phyloP scores from a whole-genome alignment of 164 flowering plant species.

The Vitis cinerea region DNA sequence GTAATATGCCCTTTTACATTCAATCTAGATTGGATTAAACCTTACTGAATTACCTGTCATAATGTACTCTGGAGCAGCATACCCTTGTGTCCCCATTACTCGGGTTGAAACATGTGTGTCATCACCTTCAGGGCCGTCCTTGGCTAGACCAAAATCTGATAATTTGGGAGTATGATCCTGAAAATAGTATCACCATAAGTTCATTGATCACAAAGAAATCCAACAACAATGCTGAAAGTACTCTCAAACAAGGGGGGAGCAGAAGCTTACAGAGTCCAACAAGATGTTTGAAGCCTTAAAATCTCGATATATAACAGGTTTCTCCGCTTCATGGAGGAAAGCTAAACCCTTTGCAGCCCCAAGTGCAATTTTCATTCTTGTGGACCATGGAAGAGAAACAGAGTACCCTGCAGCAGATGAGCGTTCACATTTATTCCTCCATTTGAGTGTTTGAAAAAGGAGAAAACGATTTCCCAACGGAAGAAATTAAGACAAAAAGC shows the following conservation, averaged over 20 bases:
- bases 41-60: conserved; percentile 51
- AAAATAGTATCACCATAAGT: background rate
- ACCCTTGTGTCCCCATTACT: conserved; percentile 78
- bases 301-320: conserved; percentile 56
- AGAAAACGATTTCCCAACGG: too few relatives aligned
- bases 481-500: too few relatives aligned
- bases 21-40: background rate
- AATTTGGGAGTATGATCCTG: conserved; percentile 67
- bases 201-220: background rate
- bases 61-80: conserved; percentile 75
- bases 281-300: conserved; percentile 63
- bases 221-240: background rate
- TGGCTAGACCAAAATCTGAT: conserved; percentile 76
- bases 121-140: conserved; percentile 77
- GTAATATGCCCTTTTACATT: background rate
- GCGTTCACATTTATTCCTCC: background rate
- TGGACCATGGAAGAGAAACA: conserved; percentile 61
- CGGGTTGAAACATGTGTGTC: conserved; percentile 72
- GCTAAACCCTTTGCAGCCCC: conserved; percentile 75
- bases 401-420: conserved; percentile 44
- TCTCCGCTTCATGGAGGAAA: conserved; percentile 62
- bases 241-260: background rate
- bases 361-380: conserved; percentile 67
- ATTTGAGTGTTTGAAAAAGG: background rate
- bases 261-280: conserved; percentile 50